Evolutionary conservation across 306 rosid species (phyloP).

Genomic region (Prunus fruticosa): DNA sequence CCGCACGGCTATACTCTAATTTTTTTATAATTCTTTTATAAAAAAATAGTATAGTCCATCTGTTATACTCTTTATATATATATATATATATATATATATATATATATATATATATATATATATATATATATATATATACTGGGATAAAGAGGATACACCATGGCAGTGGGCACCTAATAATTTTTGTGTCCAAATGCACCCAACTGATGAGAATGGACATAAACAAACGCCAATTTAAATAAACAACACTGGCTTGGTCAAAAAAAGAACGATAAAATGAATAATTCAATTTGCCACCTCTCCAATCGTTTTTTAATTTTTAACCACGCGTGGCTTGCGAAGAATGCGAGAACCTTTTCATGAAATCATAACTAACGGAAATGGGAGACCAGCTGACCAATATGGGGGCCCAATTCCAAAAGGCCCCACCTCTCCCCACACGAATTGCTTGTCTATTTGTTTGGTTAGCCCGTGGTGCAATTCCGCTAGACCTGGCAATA

Average conservation of each 20-base stretch:
- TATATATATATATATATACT: too few species aligned
- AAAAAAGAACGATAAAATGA: not conserved
- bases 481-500: too few species aligned
- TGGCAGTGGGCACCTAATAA: too few species aligned
- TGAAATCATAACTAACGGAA: not conserved
- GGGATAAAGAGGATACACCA: too few species aligned
- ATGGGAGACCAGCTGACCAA: slow-evolving; percentile 16
- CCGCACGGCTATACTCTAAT: too few species aligned
- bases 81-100: too few species aligned
- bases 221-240: not conserved
- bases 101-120: too few species aligned
- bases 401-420: not conserved
- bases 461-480: slow-evolving; percentile 4
- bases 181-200: not conserved
- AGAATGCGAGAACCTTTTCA: not conserved
- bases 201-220: not conserved
- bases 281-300: not conserved
- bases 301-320: too few species aligned
- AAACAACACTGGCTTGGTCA: not conserved
- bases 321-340: not conserved
- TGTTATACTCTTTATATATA: too few species aligned
- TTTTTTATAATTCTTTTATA: too few species aligned
- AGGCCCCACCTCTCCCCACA: not conserved
- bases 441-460: not conserved
- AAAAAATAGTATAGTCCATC: too few species aligned